Evolutionary conservation across 495 filamentous ascomycete species (phyloP).

Genomic region (Glarea lozoyensis): DNA sequence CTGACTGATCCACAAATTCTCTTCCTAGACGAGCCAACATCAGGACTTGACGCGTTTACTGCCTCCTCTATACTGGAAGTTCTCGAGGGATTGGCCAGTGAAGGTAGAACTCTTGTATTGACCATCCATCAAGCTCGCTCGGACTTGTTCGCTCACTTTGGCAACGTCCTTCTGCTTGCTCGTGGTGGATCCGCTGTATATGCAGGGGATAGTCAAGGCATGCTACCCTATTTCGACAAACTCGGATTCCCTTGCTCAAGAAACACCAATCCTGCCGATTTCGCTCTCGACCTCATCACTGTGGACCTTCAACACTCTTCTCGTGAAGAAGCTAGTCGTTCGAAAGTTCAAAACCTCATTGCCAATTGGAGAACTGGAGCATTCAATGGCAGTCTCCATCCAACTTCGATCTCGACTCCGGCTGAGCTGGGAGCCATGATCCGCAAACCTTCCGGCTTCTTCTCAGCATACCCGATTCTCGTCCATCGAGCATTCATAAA

Average conservation of each 20-base stretch:
- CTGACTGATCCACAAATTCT: conserved; percentile 63
- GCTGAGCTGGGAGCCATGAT: conserved; percentile 60
- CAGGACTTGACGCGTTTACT: conserved; percentile 67
- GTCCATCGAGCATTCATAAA: conserved; percentile 56
- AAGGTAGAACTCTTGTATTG: conserved; percentile 63
- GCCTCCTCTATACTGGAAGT: conserved; percentile 68
- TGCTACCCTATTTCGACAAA: conserved; percentile 53
- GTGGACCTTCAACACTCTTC: conserved; percentile 56
- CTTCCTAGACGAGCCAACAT: conserved; percentile 67
- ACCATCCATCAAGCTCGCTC: conserved; percentile 71
- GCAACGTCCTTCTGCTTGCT: conserved; percentile 59
- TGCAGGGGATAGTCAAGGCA: conserved; percentile 50
- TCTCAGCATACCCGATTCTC: conserved; percentile 53
- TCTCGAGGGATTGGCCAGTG: conserved; percentile 55
- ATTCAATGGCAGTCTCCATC: conserved; percentile 21
- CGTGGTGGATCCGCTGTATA: conserved; percentile 60
- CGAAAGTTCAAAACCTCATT: conserved; percentile 51
- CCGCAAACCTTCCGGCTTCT: conserved; percentile 50
- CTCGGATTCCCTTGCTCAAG: conserved; percentile 54
- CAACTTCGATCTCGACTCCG: conserved; percentile 46
- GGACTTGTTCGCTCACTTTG: conserved; percentile 61
- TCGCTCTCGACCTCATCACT: conserved; percentile 66
- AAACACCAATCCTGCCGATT: conserved; percentile 67
- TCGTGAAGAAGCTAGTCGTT: conserved; percentile 47
- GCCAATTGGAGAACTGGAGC: conserved; percentile 37